Conservation (phyloP, 2,329 filamentous ascomycete genomes). For the Malbranchea zuffiana region DNA sequence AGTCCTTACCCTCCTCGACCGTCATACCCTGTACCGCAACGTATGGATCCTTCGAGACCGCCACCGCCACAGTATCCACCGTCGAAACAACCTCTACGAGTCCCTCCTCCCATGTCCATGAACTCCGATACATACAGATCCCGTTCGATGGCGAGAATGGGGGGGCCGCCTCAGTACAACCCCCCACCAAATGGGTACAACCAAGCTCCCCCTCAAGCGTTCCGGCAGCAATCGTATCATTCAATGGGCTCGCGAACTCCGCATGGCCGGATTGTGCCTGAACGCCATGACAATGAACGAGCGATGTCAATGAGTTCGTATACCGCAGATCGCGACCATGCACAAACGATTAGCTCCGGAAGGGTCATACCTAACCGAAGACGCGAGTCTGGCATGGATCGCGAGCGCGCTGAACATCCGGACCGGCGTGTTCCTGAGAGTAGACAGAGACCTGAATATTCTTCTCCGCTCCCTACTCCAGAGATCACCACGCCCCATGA, state of each 20-base stretch:
- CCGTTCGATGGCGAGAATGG: constrained; percentile 74
- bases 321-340: constrained; percentile 62
- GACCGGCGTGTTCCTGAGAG: constrained; percentile 20
- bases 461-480: constrained; percentile 7
- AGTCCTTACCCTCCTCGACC: constrained; percentile 54
- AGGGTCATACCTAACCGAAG: constrained; percentile 73
- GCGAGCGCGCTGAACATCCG: constrained; percentile 16
- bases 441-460: constrained; percentile 40
- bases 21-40: constrained; percentile 62
- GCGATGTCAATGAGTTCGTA: constrained; percentile 94
- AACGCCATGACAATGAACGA: constrained; percentile 83
- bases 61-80: constrained; percentile 44
- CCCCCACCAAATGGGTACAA: constrained; percentile 50
- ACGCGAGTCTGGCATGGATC: constrained; percentile 41
- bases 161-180: constrained; percentile 52
- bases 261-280: constrained; percentile 81
- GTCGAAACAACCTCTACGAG: constrained; percentile 48
- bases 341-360: constrained; percentile 77
- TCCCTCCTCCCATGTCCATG: constrained; percentile 57
- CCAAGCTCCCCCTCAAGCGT: constrained; percentile 60
- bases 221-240: constrained; percentile 67
- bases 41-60: constrained; percentile 52
- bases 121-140: constrained; percentile 81
- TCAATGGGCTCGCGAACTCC: constrained; percentile 62
- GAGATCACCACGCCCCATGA: constrained; percentile 13